phyloP scores from a whole-genome alignment of 495 filamentous ascomycete species.

The Astrocystis sublimbata region DNA sequence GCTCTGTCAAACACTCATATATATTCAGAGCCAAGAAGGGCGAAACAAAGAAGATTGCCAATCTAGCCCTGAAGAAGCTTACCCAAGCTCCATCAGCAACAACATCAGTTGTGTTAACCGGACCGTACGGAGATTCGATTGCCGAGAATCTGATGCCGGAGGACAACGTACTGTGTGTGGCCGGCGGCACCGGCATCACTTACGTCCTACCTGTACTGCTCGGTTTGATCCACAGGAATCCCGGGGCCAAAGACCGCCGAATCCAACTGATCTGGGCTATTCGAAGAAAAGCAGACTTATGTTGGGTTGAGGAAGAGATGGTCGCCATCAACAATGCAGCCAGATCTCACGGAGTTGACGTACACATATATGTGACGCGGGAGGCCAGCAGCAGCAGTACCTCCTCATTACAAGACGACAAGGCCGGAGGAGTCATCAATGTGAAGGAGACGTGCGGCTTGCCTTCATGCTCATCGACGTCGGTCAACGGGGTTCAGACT shows the following conservation, averaged over 20 bases:
- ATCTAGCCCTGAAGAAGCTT: conserved; percentile 38
- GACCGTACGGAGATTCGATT: conserved; percentile 59
- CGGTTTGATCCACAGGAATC: conserved; percentile 38
- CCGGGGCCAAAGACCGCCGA: conserved; percentile 32
- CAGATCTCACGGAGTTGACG: conserved; percentile 40
- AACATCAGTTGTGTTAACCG: conserved; percentile 56
- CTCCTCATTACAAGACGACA: conserved; percentile 28
- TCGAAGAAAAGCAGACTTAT: conserved; percentile 51
- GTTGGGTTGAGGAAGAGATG: conserved; percentile 61
- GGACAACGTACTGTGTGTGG: conserved; percentile 60
- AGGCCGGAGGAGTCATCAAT: conserved; percentile 18
- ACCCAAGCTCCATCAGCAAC: conserved; percentile 30
- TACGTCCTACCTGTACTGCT: conserved; percentile 61
- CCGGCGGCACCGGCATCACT: conserved; percentile 65
- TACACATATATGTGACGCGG: conserved; percentile 61
- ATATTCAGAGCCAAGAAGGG: conserved; percentile 61
- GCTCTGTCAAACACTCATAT: conserved; percentile 56
- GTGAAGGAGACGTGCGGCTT: conserved; percentile 14
- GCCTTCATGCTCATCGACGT: not conserved
- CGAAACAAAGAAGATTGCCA: conserved; percentile 57
- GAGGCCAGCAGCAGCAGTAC: conserved; percentile 33
- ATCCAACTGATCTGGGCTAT: conserved; percentile 66
- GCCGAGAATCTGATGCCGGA: conserved; percentile 40
- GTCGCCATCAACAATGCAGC: conserved; percentile 43
- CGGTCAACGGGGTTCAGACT: conserved; percentile 19